phyloP scores from a whole-genome alignment of 2,329 filamentous ascomycete genomes.

The Clonostachys chloroleuca region DNA sequence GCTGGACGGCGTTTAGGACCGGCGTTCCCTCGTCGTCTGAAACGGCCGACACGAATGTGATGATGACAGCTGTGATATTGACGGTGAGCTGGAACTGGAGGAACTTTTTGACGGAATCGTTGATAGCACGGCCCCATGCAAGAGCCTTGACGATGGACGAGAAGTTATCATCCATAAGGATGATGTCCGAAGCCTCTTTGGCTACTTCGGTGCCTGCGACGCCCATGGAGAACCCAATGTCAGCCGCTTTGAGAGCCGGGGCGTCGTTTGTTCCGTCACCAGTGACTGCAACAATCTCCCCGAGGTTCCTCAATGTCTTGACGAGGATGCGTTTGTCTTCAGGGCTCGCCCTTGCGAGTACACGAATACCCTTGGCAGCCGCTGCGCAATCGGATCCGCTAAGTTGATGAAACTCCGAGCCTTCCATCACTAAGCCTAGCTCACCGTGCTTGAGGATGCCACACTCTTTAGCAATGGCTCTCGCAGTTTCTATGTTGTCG shows the following conservation, averaged over 20 bases:
- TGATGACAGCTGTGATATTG: constrained; percentile 53
- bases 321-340: constrained; percentile 67
- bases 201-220: constrained; percentile 62
- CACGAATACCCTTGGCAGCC: constrained; percentile 36
- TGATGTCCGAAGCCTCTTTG: constrained; percentile 57
- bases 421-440: no score
- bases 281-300: constrained; percentile 63
- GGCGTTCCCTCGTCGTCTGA: constrained; percentile 30
- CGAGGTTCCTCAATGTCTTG: constrained; percentile 58
- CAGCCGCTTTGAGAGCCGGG: constrained; percentile 60
- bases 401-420: no score
- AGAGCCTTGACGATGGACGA: constrained; percentile 57
- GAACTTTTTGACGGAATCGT: constrained; percentile 62
- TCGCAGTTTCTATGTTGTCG: constrained; percentile 62
- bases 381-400: no score
- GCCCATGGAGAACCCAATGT: constrained; percentile 66
- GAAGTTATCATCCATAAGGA: constrained; percentile 60
- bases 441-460: constrained; percentile 54
- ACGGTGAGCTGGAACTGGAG: constrained; percentile 58
- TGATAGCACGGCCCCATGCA: constrained; percentile 59
- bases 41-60: constrained; percentile 52
- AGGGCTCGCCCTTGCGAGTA: constrained; percentile 64
- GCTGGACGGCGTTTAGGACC: constrained; percentile 51
- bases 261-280: constrained; percentile 66
- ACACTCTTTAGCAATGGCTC: constrained; percentile 60